Conservation (phyloP, 352 stramenopile genomes). For the Phytophthora hibernalis region DNA sequence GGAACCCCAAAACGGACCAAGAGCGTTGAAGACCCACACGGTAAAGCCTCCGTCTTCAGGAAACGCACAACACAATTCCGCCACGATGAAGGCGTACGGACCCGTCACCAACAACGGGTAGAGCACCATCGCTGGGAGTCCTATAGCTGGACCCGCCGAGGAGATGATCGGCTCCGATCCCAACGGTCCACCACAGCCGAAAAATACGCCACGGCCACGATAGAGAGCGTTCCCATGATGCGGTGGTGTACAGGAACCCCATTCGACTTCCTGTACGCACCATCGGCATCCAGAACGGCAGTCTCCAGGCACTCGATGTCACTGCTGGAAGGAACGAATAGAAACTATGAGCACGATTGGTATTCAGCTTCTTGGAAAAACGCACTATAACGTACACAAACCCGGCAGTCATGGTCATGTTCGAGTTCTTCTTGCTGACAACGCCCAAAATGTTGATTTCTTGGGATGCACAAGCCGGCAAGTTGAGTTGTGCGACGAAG, state of each 20-base stretch:
- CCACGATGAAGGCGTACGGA: slow-evolving; percentile 65
- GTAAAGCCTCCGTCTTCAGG: slow-evolving; percentile 79
- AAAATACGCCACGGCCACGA: slow-evolving; percentile 67
- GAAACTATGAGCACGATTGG: background rate
- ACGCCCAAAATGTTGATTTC: background rate
- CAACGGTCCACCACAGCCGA: slow-evolving; percentile 51
- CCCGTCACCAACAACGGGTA: slow-evolving; percentile 73
- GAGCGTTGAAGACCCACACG: slow-evolving; percentile 72
- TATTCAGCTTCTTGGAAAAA: background rate
- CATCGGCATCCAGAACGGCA: slow-evolving; percentile 27
- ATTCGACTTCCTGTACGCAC: slow-evolving; percentile 31
- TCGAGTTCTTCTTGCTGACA: background rate
- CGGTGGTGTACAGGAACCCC: slow-evolving; percentile 29
- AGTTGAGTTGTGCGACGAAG: slow-evolving; percentile 4
- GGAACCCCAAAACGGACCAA: slow-evolving; percentile 85
- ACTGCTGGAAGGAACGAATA: background rate
- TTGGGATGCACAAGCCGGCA: background rate
- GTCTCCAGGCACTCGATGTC: slow-evolving; percentile 33
- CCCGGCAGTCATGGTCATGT: slow-evolving; percentile 6
- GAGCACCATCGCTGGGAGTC: slow-evolving; percentile 55
- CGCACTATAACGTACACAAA: slow-evolving; percentile 9
- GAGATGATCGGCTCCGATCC: slow-evolving; percentile 67
- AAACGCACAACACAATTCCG: slow-evolving; percentile 75
- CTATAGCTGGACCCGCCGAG: slow-evolving; percentile 61
- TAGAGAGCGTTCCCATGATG: slow-evolving; percentile 44